Evolutionary conservation across 306 rosid species (phyloP).

Genomic region (Nissolia schottii): DNA sequence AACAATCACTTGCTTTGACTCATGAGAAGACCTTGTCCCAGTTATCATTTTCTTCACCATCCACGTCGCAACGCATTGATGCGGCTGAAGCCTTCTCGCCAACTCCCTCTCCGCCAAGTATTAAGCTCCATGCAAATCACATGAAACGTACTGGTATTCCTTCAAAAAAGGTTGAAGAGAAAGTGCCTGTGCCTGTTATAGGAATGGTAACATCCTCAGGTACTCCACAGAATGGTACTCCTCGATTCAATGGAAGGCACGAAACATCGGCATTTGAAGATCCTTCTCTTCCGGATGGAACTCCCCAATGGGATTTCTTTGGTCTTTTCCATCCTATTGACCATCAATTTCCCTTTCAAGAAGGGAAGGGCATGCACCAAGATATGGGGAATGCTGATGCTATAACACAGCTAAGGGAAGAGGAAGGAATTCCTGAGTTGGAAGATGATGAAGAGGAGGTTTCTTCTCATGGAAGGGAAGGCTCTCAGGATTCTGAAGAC

Average conservation of each 20-base stretch:
- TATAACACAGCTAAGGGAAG: slow-evolving; percentile 48
- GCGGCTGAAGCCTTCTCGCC: slow-evolving; percentile 43
- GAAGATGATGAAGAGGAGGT: slow-evolving; percentile 68
- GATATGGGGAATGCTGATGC: slow-evolving; percentile 47
- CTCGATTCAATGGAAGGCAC: slow-evolving; percentile 33
- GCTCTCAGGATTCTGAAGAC: slow-evolving; percentile 66
- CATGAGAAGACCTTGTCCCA: slow-evolving; percentile 59
- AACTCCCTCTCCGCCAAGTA: slow-evolving; percentile 64
- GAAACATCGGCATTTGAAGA: slow-evolving; percentile 46
- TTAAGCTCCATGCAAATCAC: slow-evolving; percentile 55
- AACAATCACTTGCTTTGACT: slow-evolving; percentile 63
- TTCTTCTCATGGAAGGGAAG: slow-evolving; percentile 52
- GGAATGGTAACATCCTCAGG: slow-evolving; percentile 63
- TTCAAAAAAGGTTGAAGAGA: slow-evolving; percentile 64
- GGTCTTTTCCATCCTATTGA: slow-evolving; percentile 71
- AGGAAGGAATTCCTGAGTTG: slow-evolving; percentile 66
- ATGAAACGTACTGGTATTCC: slow-evolving; percentile 57
- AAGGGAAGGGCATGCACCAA: slow-evolving; percentile 43
- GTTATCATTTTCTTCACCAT: slow-evolving; percentile 56
- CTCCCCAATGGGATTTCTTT: slow-evolving; percentile 87
- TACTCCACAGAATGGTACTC: slow-evolving; percentile 35
- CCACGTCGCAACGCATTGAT: slow-evolving; percentile 50
- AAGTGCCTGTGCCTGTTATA: slow-evolving; percentile 45
- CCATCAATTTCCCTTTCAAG: slow-evolving; percentile 68
- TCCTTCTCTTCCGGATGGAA: slow-evolving; percentile 53